Evolutionary conservation across 2,329 filamentous ascomycete species (phyloP).

Genomic region (Hawksworthiomyces lignivorus): DNA sequence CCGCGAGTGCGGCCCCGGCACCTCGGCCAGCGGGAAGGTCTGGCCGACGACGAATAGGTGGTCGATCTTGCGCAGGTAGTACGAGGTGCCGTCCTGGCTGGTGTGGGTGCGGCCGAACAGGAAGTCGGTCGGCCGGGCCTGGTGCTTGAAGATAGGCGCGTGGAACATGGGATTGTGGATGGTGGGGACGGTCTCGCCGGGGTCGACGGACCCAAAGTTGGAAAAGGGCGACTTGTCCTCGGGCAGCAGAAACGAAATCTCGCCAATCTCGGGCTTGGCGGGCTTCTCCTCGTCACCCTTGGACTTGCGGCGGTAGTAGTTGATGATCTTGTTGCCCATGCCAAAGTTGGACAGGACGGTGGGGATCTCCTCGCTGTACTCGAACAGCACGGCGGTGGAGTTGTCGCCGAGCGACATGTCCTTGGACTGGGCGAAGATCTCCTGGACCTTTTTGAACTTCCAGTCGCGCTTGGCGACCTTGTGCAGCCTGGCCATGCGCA

Average conservation of each 20-base stretch:
- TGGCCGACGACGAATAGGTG: slow-evolving; percentile 89
- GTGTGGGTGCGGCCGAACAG: slow-evolving; percentile 77
- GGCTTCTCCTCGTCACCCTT: slow-evolving; percentile 65
- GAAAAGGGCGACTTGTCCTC: slow-evolving; percentile 96
- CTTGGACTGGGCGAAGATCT: slow-evolving; percentile 71
- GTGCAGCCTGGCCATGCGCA: slow-evolving; percentile 62
- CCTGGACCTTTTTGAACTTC: slow-evolving; percentile 69
- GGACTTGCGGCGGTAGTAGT: slow-evolving; percentile 88
- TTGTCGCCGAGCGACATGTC: slow-evolving; percentile 86
- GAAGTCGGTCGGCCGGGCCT: slow-evolving; percentile 72
- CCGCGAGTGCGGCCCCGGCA: slow-evolving; percentile 86
- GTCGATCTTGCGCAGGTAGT: slow-evolving; percentile 83
- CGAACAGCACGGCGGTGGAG: slow-evolving; percentile 76
- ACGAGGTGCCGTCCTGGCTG: slow-evolving; percentile 66
- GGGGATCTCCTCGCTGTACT: slow-evolving; percentile 93
- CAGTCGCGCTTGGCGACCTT: slow-evolving; percentile 71
- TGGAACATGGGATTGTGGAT: slow-evolving; percentile 94
- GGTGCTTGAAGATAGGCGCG: slow-evolving; percentile 86
- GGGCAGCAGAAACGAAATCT: slow-evolving; percentile 77
- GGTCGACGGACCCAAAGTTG: slow-evolving; percentile 86
- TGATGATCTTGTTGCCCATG: slow-evolving; percentile 93
- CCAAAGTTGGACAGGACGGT: slow-evolving; percentile 91
- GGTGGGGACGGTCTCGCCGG: slow-evolving; percentile 82
- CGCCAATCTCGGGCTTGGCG: slow-evolving; percentile 78
- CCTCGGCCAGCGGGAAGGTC: slow-evolving; percentile 82